Evolutionary conservation across 768 basidiomycete genomes (phyloP), one percentile per base, ranked within the genome.

Genomic region (Boletus pseudopeckii): DNA sequence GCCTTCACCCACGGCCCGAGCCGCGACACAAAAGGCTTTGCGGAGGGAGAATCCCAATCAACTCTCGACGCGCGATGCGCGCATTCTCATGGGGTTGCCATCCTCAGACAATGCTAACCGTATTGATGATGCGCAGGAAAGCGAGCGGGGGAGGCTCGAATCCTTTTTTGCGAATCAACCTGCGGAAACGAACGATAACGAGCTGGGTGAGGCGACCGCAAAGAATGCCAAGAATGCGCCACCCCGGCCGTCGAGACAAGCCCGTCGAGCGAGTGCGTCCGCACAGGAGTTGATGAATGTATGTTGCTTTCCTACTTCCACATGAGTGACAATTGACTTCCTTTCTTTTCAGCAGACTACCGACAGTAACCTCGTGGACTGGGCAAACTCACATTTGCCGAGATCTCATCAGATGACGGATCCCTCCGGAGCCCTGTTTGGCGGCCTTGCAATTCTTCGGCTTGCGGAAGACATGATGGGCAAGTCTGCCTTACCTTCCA

Each of bases 381-480:
- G 95, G 95, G 88, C 92, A 22, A 99, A 99, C 71, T 74, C 79
- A 5, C 85, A 88, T 63, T 77, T 99, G 1, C 91, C 95, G 1
- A 60, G 74, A 8, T 68, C 76, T 3, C 73, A 84, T 9, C 84
- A 82, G 59, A 80, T 90, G 59, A 73, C 60, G 5, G 80, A 86
- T 56, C 55, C 59, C 1, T 55, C 65, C 2, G 69, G 56, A 45
- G 69, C 78, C 41, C 71, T 80, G 22, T 86, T 76, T 72, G 81
- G 74, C 6, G 96, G 95, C 4, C 79, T 95, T 33, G 80, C 84
- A 11, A 80, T 98, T 20, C 83, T 93, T 52, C 87, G 95, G 6
- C 75, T 98, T 14, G 87, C 94, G 1, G 94, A 97, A 70, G 80
- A 83, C 22, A 83, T 90, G 72, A 85, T 83, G 66, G 84, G 85